Evolutionary conservation across 1,139 yeast species (phyloP), one percentile per base, ranked within the genome.

Genomic region (Candida labiduridarum): DNA sequence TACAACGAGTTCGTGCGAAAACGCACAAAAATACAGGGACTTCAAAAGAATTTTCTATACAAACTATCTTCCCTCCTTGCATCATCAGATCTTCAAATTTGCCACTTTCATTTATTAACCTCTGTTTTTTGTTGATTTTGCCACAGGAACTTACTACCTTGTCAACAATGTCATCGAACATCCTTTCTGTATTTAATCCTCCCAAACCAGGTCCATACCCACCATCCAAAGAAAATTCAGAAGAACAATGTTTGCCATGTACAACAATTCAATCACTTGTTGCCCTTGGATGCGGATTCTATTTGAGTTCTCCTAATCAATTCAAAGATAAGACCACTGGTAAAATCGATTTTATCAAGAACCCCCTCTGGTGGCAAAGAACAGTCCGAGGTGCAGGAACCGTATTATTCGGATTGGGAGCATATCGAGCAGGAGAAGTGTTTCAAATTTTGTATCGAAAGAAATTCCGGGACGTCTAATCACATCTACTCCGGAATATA

Each of bases 281-380:
- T 34, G 67, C 71, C 6, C 44, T 73, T 11, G 71, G 59, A 0
- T 72, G 76, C 11, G 81, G 80, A 0, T 53, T 62, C 0, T 76
- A 72, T 51, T 58, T 76, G 44, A 63, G 61, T 47, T 61, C 68
- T 19, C 60, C 62, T 36, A 52, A 59, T 44, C 68, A 72, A 16
- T 75, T 76, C 58, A 63, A 61, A 47, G 76, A 70, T 53, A 49
- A 56, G 18, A 57, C 60, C 16, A 59, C 63, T 7, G 76, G 76
- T 11, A 60, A 60, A 38, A 62, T 74, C 4, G 76, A 74, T 54
- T 36, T 64, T 9, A 56, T 52, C 16, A 73, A 72, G 54, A 66
- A 75, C 55, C 81, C 81, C 0, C 30, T 65, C 12, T 71, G 78
- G 75, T 76, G 79, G 76, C 78, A 72, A 51, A 61, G 65, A 39